These are phyloP conservation scores for Drechslerella stenobrocha DNA, from an alignment of 2,329 filamentous ascomycete genomes.

Conservation along the genomic window DNA sequence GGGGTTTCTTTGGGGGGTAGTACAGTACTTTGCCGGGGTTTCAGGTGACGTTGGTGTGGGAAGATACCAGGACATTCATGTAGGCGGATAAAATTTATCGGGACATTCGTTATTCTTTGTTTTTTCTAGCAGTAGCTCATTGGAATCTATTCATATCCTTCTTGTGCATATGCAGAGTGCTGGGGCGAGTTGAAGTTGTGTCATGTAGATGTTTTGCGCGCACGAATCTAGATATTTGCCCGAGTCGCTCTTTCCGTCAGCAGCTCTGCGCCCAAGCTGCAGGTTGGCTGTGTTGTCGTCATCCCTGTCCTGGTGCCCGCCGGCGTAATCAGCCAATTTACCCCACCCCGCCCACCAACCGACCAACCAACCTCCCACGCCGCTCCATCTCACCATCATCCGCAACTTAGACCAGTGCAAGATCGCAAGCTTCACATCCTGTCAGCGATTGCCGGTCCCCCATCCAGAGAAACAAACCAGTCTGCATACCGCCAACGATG, in stretches of 20 bases:
- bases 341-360: slow-evolving; percentile 30
- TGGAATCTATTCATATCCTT: not conserved
- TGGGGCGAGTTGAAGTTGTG: not conserved
- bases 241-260: not conserved
- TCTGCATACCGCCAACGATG: slow-evolving; percentile 60
- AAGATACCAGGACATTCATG: not conserved
- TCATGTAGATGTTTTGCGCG: no score
- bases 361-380: not conserved
- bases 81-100: not conserved
- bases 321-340: slow-evolving; percentile 23
- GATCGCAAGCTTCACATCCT: not conserved
- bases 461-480: not conserved
- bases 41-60: not conserved
- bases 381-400: slow-evolving; percentile 8
- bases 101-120: not conserved
- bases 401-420: not conserved
- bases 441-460: not conserved
- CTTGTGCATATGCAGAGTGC: not conserved
- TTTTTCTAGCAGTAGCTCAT: not conserved
- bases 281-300: slow-evolving; percentile 26
- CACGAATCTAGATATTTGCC: not conserved
- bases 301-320: slow-evolving; percentile 15
- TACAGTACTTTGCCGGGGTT: slow-evolving; percentile 6
- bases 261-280: not conserved
- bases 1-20: slow-evolving; percentile 1